Base-by-base conservation (phyloP, 495 filamentous ascomycete species). In the Hypoxylon lenormandii region DNA sequence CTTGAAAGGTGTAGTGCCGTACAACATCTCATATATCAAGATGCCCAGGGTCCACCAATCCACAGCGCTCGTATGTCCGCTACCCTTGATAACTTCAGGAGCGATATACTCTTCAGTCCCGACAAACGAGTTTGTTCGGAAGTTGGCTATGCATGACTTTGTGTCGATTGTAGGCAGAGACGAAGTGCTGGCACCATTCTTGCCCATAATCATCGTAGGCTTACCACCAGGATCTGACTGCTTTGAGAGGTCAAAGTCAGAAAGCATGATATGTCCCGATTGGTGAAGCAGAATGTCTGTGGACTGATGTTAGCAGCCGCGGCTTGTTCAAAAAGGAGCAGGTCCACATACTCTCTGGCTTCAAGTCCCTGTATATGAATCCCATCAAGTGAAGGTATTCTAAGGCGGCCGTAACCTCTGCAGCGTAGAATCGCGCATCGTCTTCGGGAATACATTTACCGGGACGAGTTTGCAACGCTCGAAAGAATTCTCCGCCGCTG, bases 41-140 rank as follows among this genome's bases (percentile, higher is more conserved):
- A 98, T 98, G 16, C 95, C 95, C 8, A 98, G 81, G 2, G 95
- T 98, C 95, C 95, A 98, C 95, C 95, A 98, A 78, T 98, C 95
- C 1, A 98, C 95, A 3, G 95, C 95, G 70, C 93, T 97, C 5
- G 95, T 98, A 76, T 98, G 95, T 16, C 95, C 95, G 77, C 94
- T 97, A 11, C 95, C 95, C 78, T 97, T 98, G 75, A 98, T 98
- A 43, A 98, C 95, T 77, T 98, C 95, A 5, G 95, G 95, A 0
- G 95, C 95, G 72, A 98, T 98, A 73, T 98, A 98, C 77, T 98
- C 95, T 74, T 98, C 95, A 1, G 95, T 98, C 16, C 95, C 95
- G 13, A 98, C 95, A 76, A 98, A 98, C 2, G 93, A 97, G 74
- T 98, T 98, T 12, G 95, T 98, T 22, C 95, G 88, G 84, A 98